Evolutionary conservation across 2,329 filamentous ascomycete species (phyloP), one percentile per base, ranked within the genome.

Genomic region (Didymellaceae sp.): DNA sequence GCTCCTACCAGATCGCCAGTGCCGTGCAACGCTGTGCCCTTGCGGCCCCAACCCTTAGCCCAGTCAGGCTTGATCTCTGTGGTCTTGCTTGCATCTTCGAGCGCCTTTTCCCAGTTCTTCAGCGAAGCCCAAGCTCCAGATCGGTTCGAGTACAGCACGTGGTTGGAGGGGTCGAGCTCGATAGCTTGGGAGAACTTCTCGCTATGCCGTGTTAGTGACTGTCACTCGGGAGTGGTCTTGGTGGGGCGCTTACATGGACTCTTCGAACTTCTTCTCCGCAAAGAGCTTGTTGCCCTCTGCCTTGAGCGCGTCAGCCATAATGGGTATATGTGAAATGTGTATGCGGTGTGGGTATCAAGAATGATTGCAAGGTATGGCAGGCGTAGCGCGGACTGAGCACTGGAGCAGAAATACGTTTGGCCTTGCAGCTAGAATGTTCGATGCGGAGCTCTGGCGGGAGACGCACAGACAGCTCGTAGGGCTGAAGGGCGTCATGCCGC

Each of bases 271-370:
- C 84, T 97, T 97, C 57, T 90, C 91, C 61, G 91, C 88, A 77
- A 99, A 99, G 77, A 95, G 92, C 82, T 96, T 96, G 83, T 99
- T 99, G 81, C 93, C 94, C 74, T 94, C 88, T 70, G 92, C 91
- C 82, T 99, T 99, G 69, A 99, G 86, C 84, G 93, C 82, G 76
- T 88, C 85, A 60, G 85, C 84, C 85, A 87, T 87, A 58, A 30
- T 78, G 52, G 30, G 17, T 40, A 31, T n/a, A 38, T 46, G 34
- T 50, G 34, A 42, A 30, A 30, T 30, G 25, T 9, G 18, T 16
- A 24, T 50, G 37, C 52, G 42, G 45, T 42, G 35, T 40, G n/a
- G 37, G 24, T 43, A 16, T 53, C 30, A 30, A 32, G 26, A 17
- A 7, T 32, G 37, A 37, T 30, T 37, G 48, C 38, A 42, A 44